These are phyloP conservation scores for Peronospora destructor DNA, from an alignment of 352 stramenopile species.

Conservation along the genomic window DNA sequence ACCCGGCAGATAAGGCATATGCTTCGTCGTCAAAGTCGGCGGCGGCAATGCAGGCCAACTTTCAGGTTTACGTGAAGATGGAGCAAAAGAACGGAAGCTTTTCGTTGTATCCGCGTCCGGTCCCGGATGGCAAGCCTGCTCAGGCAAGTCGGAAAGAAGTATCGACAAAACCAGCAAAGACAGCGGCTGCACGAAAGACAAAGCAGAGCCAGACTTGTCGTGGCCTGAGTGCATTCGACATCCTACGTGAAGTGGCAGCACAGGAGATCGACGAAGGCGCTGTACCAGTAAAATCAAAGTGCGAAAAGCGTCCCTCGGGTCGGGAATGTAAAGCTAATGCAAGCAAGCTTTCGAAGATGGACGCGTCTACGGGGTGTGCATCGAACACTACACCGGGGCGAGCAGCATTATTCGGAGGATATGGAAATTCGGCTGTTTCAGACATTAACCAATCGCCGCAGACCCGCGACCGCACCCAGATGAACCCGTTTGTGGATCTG, in stretches of 20 bases:
- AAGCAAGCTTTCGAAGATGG: constrained; percentile 31
- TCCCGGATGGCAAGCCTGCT: constrained; percentile 20
- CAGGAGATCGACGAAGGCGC: constrained; percentile 45
- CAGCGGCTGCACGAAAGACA: constrained; percentile 20
- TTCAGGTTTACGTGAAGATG: constrained; percentile 51
- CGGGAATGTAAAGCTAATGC: constrained; percentile 8
- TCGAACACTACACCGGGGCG: constrained; percentile 13
- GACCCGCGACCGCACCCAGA: constrained; percentile 47
- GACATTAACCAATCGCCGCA: constrained; percentile 28
- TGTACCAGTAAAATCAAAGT: constrained; percentile 25
- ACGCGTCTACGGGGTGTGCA: constrained; percentile 15
- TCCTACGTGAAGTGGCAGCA: constrained; percentile 70
- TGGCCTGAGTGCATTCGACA: constrained; percentile 71
- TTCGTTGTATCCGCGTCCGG: constrained; percentile 22
- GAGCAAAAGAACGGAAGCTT: constrained; percentile 38
- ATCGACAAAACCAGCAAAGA: constrained; percentile 24
- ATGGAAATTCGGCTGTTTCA: neutral
- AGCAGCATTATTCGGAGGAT: constrained; percentile 3
- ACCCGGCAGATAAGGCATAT: constrained; percentile 11
- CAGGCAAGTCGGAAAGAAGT: constrained; percentile 18
- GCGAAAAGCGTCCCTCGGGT: constrained; percentile 21
- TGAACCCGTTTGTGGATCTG: constrained; percentile 77
- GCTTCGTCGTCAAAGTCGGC: constrained; percentile 12
- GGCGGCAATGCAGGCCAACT: constrained; percentile 20
- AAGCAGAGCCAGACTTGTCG: constrained; percentile 22